A percentile compares a stretch with the other conserved stretches of the same genome.
Evolutionary conservation across 2,329 filamentous ascomycete genomes (phyloP).

Genomic region (Stemphylium vesicarium): DNA sequence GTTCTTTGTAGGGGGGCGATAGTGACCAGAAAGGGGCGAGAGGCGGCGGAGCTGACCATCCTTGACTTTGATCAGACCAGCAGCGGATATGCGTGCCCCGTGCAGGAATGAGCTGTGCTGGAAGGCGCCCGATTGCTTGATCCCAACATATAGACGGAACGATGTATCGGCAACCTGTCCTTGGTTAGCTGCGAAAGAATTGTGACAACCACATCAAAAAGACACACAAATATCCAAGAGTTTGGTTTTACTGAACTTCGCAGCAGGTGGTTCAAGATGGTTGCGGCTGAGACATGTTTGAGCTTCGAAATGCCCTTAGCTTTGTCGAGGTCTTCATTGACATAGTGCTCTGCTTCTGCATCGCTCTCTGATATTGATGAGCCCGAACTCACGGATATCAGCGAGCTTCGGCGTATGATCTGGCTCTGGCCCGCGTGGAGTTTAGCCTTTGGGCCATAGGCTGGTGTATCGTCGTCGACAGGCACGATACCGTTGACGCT

Average conservation of each 20-base stretch:
- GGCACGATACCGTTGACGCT: conserved; percentile 70
- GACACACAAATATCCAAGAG: conserved; percentile 83
- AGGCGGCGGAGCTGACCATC: conserved; percentile 77
- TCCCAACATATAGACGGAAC: conserved; percentile 85
- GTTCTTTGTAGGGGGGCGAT: conserved; percentile 81
- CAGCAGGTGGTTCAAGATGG: conserved; percentile 78
- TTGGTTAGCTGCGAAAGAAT: background rate
- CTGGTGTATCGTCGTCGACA: conserved; percentile 50
- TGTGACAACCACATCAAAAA: background rate
- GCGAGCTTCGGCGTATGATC: conserved; percentile 26
- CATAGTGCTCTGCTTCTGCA: conserved; percentile 68
- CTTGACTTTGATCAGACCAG: conserved; percentile 84
- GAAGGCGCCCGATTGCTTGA: conserved; percentile 87
- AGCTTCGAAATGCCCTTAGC: conserved; percentile 67
- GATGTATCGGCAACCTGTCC: conserved; percentile 73
- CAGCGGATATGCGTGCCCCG: conserved; percentile 79
- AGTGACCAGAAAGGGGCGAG: conserved; percentile 75
- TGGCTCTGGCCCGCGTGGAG: conserved; percentile 34
- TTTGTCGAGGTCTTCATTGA: conserved; percentile 67
- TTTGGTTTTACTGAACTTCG: conserved; percentile 82
- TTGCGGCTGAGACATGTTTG: conserved; percentile 71
- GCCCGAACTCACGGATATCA: conserved; percentile 39
- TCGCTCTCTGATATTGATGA: conserved; percentile 59
- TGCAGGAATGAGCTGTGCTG: conserved; percentile 91
- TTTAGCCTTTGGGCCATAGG: conserved; percentile 44